phyloP scores from a whole-genome alignment of 139 green algal genomes.

The Haematococcus lacustris region DNA sequence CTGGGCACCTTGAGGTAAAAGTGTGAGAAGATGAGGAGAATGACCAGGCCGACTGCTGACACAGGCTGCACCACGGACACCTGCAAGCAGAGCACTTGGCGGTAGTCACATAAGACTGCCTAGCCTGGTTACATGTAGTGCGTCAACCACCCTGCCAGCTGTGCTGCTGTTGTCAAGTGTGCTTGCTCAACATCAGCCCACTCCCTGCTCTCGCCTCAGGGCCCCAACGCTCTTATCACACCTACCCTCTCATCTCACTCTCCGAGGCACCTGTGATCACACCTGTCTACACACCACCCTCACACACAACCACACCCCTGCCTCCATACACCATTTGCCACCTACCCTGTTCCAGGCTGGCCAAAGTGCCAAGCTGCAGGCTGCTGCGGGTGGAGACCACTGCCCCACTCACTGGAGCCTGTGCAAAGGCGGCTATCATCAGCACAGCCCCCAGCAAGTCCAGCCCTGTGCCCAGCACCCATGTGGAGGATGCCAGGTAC shows the following conservation, averaged over 20 bases:
- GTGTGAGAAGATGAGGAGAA: constrained; percentile 79
- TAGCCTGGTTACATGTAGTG: background rate
- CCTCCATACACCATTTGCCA: no score
- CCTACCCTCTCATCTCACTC: no score
- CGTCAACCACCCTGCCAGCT: no score
- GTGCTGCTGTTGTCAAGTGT: no score
- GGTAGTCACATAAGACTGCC: background rate
- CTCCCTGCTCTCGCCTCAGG: background rate
- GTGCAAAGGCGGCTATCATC: constrained; percentile 75
- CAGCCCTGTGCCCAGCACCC: constrained; percentile 56
- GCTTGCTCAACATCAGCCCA: background rate
- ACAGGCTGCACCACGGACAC: constrained; percentile 87
- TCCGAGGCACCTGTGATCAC: no score
- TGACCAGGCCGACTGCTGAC: constrained; percentile 68
- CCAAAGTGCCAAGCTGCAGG: background rate
- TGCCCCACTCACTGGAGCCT: constrained; percentile 55
- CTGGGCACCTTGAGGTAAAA: constrained; percentile 73
- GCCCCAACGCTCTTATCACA: no score
- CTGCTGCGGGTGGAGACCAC: background rate
- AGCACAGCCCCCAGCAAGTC: constrained; percentile 75
- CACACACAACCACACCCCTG: no score
- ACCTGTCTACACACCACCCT: no score
- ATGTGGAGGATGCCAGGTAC: constrained; percentile 53
- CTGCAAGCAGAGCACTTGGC: constrained; percentile 15
- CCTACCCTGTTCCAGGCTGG: constrained; percentile 11